These are phyloP conservation scores for Paecilomyces variotii DNA, from an alignment of 2,329 filamentous ascomycete genomes.

Conservation along the genomic window DNA sequence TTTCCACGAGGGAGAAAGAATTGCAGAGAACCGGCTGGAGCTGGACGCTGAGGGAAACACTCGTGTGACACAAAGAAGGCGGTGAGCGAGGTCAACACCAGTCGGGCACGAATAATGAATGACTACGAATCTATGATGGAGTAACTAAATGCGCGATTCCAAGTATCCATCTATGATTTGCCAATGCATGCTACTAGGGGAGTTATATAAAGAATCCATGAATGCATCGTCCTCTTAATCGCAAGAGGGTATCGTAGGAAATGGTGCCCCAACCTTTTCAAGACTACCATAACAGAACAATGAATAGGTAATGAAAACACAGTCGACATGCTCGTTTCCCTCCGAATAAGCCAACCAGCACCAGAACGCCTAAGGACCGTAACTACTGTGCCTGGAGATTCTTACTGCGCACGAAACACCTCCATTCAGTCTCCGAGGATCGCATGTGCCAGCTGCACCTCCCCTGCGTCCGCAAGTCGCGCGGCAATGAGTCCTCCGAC, in stretches of 20 bases:
- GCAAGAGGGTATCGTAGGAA: background rate
- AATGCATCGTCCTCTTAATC: background rate
- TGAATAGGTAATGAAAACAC: background rate
- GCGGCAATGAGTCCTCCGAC: constrained; percentile 35
- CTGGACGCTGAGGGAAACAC: background rate
- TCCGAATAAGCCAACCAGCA: background rate
- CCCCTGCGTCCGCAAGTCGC: constrained; percentile 33
- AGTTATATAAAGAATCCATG: background rate
- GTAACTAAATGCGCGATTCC: too few relatives aligned
- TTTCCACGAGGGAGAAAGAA: background rate
- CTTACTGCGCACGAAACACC: background rate
- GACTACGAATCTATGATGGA: background rate
- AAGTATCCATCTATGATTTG: too few relatives aligned
- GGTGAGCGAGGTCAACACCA: background rate
- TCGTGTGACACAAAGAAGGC: background rate
- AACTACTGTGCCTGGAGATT: background rate
- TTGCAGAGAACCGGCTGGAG: background rate
- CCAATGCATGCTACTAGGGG: background rate
- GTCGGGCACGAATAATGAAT: background rate
- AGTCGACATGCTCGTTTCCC: background rate
- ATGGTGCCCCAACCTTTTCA: background rate
- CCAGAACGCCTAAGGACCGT: background rate
- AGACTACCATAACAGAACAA: background rate
- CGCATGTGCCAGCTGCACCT: constrained; percentile 31
- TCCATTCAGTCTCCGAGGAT: constrained; percentile 23